A percentile compares a stretch with the other conserved stretches of the same genome.
Conservation (phyloP, 2,329 filamentous ascomycete species). For the Neurospora crassa region DNA sequence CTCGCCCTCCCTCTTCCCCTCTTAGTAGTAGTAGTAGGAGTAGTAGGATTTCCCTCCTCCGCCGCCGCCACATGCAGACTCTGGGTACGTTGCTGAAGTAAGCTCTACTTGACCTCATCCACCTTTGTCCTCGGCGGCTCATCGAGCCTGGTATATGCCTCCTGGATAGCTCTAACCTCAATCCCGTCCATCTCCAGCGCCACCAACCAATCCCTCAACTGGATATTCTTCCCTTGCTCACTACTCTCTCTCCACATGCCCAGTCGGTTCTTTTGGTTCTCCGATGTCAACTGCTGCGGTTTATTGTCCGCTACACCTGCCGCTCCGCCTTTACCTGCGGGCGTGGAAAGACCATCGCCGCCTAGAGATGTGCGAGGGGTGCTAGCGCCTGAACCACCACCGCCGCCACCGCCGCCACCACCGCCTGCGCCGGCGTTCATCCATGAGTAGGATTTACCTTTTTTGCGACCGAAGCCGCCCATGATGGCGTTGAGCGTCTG, state of each 20-base stretch:
- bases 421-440: constrained; percentile 41
- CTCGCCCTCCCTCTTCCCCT: background rate
- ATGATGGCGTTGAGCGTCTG: constrained; percentile 68
- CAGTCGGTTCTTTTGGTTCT: constrained; percentile 51
- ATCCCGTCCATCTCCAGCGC: constrained; percentile 71
- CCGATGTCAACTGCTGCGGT: constrained; percentile 30
- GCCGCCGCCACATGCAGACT: background rate
- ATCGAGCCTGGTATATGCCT: constrained; percentile 45
- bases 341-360: constrained; percentile 7
- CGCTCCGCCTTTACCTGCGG: constrained; percentile 23
- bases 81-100: background rate
- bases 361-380: constrained; percentile 30
- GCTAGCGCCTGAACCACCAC: constrained; percentile 41
- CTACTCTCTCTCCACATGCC: constrained; percentile 73
- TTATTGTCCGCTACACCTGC: constrained; percentile 3
- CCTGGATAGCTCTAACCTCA: constrained; percentile 53
- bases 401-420: constrained; percentile 24
- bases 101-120: background rate
- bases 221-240: constrained; percentile 67
- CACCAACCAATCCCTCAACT: constrained; percentile 72
- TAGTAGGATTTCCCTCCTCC: background rate
- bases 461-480: constrained; percentile 55
- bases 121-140: constrained; percentile 10
- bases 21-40: background rate
- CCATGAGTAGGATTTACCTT: constrained; percentile 63